Evolutionary conservation across 805 yeast genomes (phyloP), one percentile per base, ranked within the genome.

Genomic region (Millerozyma acaciae): DNA sequence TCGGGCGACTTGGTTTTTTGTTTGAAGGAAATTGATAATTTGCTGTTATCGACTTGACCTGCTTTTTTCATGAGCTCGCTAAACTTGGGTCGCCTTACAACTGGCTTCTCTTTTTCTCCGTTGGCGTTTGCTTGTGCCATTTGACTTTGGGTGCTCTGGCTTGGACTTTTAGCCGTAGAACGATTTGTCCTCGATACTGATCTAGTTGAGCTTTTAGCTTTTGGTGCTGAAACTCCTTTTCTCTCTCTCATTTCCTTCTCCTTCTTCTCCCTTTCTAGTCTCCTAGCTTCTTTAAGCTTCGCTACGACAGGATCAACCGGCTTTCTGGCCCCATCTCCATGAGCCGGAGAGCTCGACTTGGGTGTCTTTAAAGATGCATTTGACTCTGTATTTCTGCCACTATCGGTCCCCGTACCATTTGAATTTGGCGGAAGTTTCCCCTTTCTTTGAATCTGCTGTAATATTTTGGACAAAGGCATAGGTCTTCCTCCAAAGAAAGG

Each of bases 11-110:
- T 43, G 51, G 54, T 29, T 63, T 73, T 47, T 62, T 62, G 50
- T 64, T 68, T 40, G 51, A 68, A 17, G 3, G 50, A 44, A 18
- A 66, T 61, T 8, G 65, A 56, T 28, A 66, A 50, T 42, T 63
- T 65, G 34, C 52, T 48, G 33, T 68, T 63, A 48, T 81, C 84
- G 2, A 83, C 73, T 8, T 61, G 57, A 9, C 72, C 72, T 0
- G 90, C 93, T 50, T 76, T 75, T 48, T 75, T 75, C 84, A 83
- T 76, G 33, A 83, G 65, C 27, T 84, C 84, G 35, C 69, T 70
- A 50, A 80, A 83, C 12, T 78, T 75, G 52, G 80, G 55, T 50
- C 77, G 73, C 28, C 67, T 68, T 2, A 47, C 50, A 4, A 62
- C 47, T 9, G 30, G 26, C 34, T n/a, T n/a, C n/a, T n/a, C n/a